These are phyloP conservation scores for Argentina anserina DNA, from an alignment of 306 rosid genomes.

Conservation along the genomic window DNA sequence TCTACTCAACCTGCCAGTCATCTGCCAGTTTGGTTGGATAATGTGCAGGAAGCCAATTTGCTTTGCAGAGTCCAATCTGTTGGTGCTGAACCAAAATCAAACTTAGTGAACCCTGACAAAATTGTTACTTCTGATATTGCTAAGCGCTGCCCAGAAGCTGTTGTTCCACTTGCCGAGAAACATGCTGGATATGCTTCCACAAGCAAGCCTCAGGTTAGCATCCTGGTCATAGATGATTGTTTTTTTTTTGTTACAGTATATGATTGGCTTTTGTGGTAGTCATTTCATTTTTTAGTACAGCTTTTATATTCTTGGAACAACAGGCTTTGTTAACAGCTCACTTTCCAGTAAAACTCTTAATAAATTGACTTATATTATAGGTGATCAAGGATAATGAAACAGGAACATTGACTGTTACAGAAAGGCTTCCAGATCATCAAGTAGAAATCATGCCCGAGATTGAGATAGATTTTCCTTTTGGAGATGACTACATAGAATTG, in stretches of 20 bases:
- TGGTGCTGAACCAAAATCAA: constrained; percentile 8
- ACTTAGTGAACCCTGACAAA: background rate
- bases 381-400: constrained; percentile 17
- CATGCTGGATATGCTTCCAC: constrained; percentile 19
- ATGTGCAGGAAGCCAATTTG: constrained; percentile 30
- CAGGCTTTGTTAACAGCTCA: background rate
- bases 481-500: constrained; percentile 42
- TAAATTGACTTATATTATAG: constrained; percentile 18
- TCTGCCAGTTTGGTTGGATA: constrained; percentile 34
- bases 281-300: background rate
- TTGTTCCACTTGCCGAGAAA: constrained; percentile 2
- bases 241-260: background rate
- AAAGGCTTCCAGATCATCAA: constrained; percentile 10
- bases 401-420: constrained; percentile 15
- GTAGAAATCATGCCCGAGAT: constrained; percentile 14
- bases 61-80: constrained; percentile 28
- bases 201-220: constrained; percentile 27
- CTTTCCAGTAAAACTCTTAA: background rate
- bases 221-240: background rate
- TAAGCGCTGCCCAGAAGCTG: background rate
- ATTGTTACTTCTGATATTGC: background rate
- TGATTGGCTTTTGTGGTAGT: background rate
- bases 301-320: background rate
- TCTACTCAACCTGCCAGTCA: constrained; percentile 26
- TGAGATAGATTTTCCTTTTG: constrained; percentile 13